phyloP scores from a whole-genome alignment of 1,284 basidiomycete species.

The Fomitopsis palustris region DNA sequence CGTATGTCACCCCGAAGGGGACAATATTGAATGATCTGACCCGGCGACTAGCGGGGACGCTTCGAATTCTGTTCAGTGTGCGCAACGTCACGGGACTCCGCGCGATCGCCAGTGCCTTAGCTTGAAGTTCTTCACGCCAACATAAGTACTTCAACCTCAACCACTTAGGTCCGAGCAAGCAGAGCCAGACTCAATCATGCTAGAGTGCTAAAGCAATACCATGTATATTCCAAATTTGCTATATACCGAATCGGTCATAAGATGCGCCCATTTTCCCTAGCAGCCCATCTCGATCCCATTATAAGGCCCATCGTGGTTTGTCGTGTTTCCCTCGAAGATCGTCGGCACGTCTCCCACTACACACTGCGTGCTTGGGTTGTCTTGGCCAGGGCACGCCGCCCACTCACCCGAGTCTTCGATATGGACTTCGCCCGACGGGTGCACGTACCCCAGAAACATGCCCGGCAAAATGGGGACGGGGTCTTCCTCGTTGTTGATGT shows the following conservation, averaged over 20 bases:
- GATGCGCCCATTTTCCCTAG: constrained; percentile 12
- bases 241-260: not conserved
- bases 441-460: constrained; percentile 51
- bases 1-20: constrained; percentile 23
- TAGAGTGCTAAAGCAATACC: no score
- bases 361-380: constrained; percentile 50
- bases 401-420: constrained; percentile 46
- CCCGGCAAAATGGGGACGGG: constrained; percentile 33
- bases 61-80: not conserved
- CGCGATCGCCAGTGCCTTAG: no score
- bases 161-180: no score
- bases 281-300: constrained; percentile 53
- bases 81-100: not conserved
- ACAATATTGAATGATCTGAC: constrained; percentile 4
- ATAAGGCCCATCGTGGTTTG: constrained; percentile 58
- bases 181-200: no score
- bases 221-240: no score
- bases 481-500: constrained; percentile 30
- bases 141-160: no score
- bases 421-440: constrained; percentile 58
- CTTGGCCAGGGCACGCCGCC: constrained; percentile 49
- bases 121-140: no score
- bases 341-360: constrained; percentile 51
- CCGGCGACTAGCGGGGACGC: not conserved
- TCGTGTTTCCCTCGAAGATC: constrained; percentile 39